A percentile compares a stretch with the other conserved stretches of the same genome.
These are phyloP conservation scores for Globisporangium paroecandrum DNA, from an alignment of 352 stramenopile species.

Conservation along the genomic window DNA sequence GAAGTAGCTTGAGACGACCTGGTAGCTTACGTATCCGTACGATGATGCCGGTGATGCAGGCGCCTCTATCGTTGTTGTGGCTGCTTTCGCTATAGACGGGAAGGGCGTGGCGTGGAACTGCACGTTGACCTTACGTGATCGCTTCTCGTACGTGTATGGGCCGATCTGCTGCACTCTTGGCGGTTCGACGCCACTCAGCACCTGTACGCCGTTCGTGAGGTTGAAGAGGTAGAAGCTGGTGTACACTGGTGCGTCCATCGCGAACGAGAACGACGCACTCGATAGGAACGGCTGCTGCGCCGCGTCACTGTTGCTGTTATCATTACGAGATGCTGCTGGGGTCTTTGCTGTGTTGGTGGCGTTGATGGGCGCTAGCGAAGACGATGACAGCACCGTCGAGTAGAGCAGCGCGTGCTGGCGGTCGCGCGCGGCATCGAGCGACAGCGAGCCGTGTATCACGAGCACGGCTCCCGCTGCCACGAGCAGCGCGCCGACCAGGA, in stretches of 20 bases:
- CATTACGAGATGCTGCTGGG: background rate
- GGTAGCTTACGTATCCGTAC: slow-evolving; percentile 52
- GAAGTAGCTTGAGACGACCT: slow-evolving; percentile 36
- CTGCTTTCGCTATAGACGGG: background rate
- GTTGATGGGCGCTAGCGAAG: background rate
- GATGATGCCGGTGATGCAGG: background rate
- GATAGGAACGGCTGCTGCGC: slow-evolving; percentile 12
- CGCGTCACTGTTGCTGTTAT: background rate
- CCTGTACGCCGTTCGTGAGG: slow-evolving; percentile 47
- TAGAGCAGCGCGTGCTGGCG: slow-evolving; percentile 14
- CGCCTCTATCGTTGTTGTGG: background rate
- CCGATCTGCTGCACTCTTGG: slow-evolving; percentile 50
- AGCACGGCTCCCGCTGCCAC: slow-evolving; percentile 23
- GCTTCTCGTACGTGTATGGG: slow-evolving; percentile 69
- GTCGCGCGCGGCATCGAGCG: slow-evolving; percentile 21
- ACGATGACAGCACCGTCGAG: slow-evolving; percentile 6
- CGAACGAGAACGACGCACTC: slow-evolving; percentile 32
- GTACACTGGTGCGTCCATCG: slow-evolving; percentile 50
- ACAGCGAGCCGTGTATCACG: slow-evolving; percentile 22
- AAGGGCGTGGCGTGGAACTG: slow-evolving; percentile 24
- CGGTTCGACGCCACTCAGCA: slow-evolving; percentile 28
- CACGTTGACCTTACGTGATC: slow-evolving; percentile 54
- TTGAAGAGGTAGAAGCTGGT: slow-evolving; percentile 74
- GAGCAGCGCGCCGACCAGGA: slow-evolving; percentile 21
- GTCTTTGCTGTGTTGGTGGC: background rate